phyloP scores from a whole-genome alignment of 164 flowering plant genomes.

The Magnolia sinica region DNA sequence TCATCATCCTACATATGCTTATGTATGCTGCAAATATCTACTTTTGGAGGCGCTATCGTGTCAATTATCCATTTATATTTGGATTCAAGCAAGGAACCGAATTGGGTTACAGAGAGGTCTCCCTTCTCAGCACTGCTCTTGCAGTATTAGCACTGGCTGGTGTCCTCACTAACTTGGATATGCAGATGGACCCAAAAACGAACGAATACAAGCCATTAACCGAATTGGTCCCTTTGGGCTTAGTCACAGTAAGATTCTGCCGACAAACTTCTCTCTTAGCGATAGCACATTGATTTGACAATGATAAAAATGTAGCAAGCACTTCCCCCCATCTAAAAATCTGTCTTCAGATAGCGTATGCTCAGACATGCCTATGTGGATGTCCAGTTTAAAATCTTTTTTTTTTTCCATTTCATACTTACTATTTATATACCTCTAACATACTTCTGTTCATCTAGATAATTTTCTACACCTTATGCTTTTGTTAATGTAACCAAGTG shows the following conservation, averaged over 20 bases:
- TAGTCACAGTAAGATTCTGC: conserved; percentile 23
- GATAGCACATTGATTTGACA: not conserved
- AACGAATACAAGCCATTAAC: conserved; percentile 31
- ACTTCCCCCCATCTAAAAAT: not conserved
- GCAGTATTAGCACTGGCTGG: conserved; percentile 42
- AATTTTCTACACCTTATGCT: no score
- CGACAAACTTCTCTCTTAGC: not conserved
- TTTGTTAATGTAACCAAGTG: no score
- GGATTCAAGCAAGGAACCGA: conserved; percentile 68
- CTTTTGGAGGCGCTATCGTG: conserved; percentile 59
- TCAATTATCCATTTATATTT: conserved; percentile 68
- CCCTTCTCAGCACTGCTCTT: conserved; percentile 38
- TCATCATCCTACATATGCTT: conserved; percentile 52
- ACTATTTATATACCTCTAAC: not conserved
- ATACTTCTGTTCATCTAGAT: no score
- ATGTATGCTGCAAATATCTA: conserved; percentile 56
- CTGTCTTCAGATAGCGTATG: not conserved
- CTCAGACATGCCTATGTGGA: not conserved
- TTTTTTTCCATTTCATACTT: no score
- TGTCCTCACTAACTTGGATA: conserved; percentile 54
- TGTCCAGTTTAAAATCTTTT: not conserved
- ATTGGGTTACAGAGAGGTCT: conserved; percentile 51
- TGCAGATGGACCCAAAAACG: conserved; percentile 51
- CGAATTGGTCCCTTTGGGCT: conserved; percentile 48
- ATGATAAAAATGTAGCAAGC: not conserved